Percentiles rank a stretch among this genome's conserved stretches.
Conservation (phyloP, 768 basidiomycete species). For the Podaxis sp. region DNA sequence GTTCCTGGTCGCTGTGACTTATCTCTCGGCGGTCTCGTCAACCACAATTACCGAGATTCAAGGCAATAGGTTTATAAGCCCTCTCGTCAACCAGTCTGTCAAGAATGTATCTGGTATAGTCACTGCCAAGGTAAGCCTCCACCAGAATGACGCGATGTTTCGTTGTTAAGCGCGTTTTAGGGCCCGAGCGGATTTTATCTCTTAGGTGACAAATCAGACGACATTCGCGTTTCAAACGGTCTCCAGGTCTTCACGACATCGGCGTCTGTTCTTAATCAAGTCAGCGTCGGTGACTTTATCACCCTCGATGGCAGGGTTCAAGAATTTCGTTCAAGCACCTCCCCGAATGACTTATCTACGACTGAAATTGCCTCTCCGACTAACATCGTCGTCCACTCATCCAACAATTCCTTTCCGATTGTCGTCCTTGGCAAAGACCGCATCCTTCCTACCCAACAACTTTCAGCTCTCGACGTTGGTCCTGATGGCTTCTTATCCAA, state of each 20-base stretch:
- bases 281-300: constrained; percentile 48
- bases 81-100: constrained; percentile 44
- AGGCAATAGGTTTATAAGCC: constrained; percentile 47
- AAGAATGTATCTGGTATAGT: constrained; percentile 49
- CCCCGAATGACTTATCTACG: constrained; percentile 45
- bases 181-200: constrained; percentile 50
- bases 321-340: constrained; percentile 47
- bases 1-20: constrained; percentile 29
- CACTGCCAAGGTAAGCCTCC: constrained; percentile 45
- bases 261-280: constrained; percentile 33
- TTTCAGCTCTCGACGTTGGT: constrained; percentile 51
- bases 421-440: constrained; percentile 54
- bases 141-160: neutral
- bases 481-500: constrained; percentile 54
- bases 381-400: constrained; percentile 43
- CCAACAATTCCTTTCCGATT: constrained; percentile 45
- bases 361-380: constrained; percentile 50
- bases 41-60: constrained; percentile 52
- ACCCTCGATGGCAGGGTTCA: constrained; percentile 44
- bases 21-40: constrained; percentile 28
- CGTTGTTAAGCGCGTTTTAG: constrained; percentile 25
- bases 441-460: constrained; percentile 47
- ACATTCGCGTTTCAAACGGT: constrained; percentile 51
- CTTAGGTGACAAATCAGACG: constrained; percentile 39
- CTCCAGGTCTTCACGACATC: constrained; percentile 48